These are phyloP conservation scores for Ophiostoma triangulosporum DNA, from an alignment of 2,329 filamentous ascomycete species.

Conservation along the genomic window DNA sequence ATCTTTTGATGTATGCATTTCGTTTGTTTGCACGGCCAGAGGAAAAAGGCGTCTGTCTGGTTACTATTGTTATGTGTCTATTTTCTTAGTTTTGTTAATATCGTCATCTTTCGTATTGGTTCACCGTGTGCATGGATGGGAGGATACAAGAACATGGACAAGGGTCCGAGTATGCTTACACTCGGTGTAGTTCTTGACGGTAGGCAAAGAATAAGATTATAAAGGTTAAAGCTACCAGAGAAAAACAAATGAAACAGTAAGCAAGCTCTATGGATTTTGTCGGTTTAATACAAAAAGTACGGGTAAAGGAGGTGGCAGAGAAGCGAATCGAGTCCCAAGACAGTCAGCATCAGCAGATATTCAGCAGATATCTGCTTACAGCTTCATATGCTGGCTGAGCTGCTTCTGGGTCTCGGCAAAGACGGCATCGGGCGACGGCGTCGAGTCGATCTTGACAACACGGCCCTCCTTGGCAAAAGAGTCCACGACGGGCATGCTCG, in stretches of 20 bases:
- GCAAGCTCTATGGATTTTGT: neutral
- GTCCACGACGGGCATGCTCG: constrained; percentile 93
- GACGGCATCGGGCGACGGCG: constrained; percentile 48
- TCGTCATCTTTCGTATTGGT: neutral
- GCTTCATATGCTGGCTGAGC: constrained; percentile 36
- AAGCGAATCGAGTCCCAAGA: too few species aligned
- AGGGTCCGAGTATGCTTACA: too few species aligned
- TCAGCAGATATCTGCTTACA: constrained; percentile 18
- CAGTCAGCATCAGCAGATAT: neutral
- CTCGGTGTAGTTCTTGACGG: too few species aligned
- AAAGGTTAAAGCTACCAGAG: neutral
- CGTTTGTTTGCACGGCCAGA: neutral
- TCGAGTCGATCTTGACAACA: constrained; percentile 70
- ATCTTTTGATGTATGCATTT: neutral
- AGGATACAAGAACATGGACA: neutral
- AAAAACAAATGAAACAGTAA: neutral
- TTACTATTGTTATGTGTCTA: neutral
- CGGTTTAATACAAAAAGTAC: neutral
- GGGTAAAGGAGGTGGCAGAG: neutral
- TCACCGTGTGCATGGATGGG: neutral
- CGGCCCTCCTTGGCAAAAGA: constrained; percentile 63
- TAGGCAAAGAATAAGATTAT: neutral
- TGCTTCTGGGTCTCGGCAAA: constrained; percentile 38
- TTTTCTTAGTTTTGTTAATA: neutral
- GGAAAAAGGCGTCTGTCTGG: constrained; percentile 3